Evolutionary conservation across 2,329 filamentous ascomycete genomes (phyloP).

Genomic region (Arthrobotrys conoides): DNA sequence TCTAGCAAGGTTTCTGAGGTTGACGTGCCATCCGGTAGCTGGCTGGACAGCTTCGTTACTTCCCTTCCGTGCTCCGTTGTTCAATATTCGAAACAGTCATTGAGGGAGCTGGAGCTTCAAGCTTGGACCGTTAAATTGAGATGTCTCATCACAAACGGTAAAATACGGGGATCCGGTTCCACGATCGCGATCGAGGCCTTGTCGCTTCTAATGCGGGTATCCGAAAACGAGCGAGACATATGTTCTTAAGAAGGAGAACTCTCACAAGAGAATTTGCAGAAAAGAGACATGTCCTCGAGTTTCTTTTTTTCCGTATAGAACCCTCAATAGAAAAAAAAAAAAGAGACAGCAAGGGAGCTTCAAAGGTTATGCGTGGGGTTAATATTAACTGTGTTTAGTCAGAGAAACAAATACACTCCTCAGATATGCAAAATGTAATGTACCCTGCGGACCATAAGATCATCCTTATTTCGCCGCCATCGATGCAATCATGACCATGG

Average conservation of each 20-base stretch:
- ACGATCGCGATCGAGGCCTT: constrained; percentile 58
- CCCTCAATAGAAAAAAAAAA: not conserved
- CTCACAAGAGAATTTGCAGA: constrained; percentile 57
- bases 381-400: constrained; percentile 44
- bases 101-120: constrained; percentile 7
- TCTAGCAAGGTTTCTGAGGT: constrained; percentile 30
- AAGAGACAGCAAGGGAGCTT: constrained; percentile 12
- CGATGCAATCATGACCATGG: constrained; percentile 26
- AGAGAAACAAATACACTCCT: constrained; percentile 37
- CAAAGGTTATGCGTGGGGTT: constrained; percentile 41
- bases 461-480: constrained; percentile 36
- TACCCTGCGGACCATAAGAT: constrained; percentile 44
- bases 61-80: constrained; percentile 23
- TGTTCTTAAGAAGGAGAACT: constrained; percentile 52
- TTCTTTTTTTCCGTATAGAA: constrained; percentile 41
- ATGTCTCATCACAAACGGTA: constrained; percentile 54
- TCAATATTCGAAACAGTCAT: constrained; percentile 22
- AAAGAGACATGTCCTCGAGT: constrained; percentile 29
- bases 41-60: constrained; percentile 26
- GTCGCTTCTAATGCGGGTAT: constrained; percentile 38
- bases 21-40: constrained; percentile 59
- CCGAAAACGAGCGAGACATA: constrained; percentile 51
- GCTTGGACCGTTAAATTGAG: constrained; percentile 42
- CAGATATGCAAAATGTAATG: constrained; percentile 44
- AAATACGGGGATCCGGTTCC: constrained; percentile 50